Percentiles rank a stretch among this genome's conserved stretches.
Evolutionary conservation across 2,329 filamentous ascomycete genomes (phyloP).

Genomic region (Cadophora gregata): DNA sequence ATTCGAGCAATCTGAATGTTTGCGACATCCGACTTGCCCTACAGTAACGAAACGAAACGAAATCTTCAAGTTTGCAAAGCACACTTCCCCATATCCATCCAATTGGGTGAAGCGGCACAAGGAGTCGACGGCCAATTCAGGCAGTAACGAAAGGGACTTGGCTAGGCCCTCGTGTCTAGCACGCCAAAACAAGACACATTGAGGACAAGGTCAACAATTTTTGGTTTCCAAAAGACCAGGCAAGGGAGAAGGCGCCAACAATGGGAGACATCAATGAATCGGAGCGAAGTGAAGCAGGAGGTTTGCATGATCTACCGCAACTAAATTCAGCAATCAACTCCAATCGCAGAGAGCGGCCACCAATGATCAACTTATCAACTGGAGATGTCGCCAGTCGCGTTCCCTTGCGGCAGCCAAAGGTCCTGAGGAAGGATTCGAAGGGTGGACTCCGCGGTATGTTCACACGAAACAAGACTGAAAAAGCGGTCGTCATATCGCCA

Average conservation of each 20-base stretch:
- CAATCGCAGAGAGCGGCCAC: conserved; percentile 38
- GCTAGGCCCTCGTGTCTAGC: background rate
- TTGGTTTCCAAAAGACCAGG: background rate
- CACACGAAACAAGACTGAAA: conserved; percentile 38
- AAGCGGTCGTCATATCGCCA: conserved; percentile 27
- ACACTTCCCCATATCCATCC: background rate
- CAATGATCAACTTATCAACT: conserved; percentile 32
- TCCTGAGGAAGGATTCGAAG: conserved; percentile 39
- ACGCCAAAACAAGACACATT: background rate
- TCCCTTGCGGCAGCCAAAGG: conserved; percentile 34
- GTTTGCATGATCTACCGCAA: conserved; percentile 25
- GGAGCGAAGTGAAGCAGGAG: conserved; percentile 21
- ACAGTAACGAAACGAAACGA: background rate
- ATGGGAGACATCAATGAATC: conserved; percentile 15
- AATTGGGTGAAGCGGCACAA: background rate
- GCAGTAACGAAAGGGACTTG: background rate
- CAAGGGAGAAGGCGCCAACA: background rate
- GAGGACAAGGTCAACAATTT: too few species aligned
- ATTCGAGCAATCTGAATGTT: background rate
- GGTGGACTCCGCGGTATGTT: conserved; percentile 43
- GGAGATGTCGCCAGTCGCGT: conserved; percentile 29
- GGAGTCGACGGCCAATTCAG: background rate
- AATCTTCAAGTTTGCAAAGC: background rate
- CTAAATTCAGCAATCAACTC: conserved; percentile 29
- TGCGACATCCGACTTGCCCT: too few species aligned